Evolutionary conservation across 371 early-diverging fungal species (phyloP).

Genomic region (Actinomortierella wolfii): DNA sequence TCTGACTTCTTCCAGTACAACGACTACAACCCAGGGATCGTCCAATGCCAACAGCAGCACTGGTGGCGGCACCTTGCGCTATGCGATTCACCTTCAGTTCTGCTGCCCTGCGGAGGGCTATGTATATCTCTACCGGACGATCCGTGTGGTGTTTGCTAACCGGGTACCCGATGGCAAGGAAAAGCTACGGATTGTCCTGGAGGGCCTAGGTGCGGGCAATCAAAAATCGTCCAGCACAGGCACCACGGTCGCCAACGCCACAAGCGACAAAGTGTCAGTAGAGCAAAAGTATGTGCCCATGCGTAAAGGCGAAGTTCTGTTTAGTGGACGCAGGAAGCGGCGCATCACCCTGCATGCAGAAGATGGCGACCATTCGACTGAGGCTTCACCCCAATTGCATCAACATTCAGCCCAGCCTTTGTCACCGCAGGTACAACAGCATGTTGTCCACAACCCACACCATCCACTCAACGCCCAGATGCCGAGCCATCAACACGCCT

Average conservation of each 20-base stretch:
- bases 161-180: conserved; percentile 67
- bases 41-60: conserved; percentile 1
- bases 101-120: conserved; percentile 59
- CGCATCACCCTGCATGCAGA: no score
- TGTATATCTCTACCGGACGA: conserved; percentile 66
- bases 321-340: conserved; percentile 14
- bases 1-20: neutral
- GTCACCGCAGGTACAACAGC: no score
- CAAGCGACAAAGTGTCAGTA: conserved; percentile 1
- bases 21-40: neutral
- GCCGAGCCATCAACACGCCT: no score
- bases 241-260: neutral
- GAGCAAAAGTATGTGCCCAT: conserved; percentile 37
- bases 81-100: conserved; percentile 81
- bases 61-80: conserved; percentile 55
- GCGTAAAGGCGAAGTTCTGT: conserved; percentile 37
- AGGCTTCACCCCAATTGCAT: no score
- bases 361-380: no score
- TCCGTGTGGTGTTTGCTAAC: conserved; percentile 81
- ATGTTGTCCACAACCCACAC: no score
- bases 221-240: conserved; percentile 7
- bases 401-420: no score
- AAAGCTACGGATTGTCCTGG: conserved; percentile 61
- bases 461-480: no score
- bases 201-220: conserved; percentile 56